These are phyloP conservation scores for Trypanosoma platydactyli DNA, from an alignment of 208 protist genomes.

Conservation along the genomic window DNA sequence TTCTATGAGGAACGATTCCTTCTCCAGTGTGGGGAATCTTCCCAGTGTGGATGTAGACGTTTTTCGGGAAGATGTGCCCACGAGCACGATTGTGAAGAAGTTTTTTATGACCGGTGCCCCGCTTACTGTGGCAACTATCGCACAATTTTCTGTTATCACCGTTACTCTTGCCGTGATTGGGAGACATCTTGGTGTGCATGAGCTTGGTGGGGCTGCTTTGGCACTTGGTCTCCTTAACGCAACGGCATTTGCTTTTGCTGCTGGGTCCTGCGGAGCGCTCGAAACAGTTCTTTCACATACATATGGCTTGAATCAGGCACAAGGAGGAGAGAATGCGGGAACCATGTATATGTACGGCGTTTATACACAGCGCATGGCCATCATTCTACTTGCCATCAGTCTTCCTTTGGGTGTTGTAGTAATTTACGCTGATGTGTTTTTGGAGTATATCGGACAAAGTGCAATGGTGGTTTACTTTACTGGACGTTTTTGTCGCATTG, in stretches of 20 bases:
- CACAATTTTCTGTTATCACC: conserved; percentile 79
- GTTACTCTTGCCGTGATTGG: conserved; percentile 71
- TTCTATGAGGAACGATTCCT: conserved; percentile 14
- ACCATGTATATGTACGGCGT: conserved; percentile 79
- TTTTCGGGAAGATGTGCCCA: conserved; percentile 30
- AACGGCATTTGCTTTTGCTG: conserved; percentile 84
- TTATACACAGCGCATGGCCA: conserved; percentile 78
- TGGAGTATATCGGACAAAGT: conserved; percentile 47
- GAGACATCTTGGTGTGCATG: conserved; percentile 49
- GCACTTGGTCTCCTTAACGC: conserved; percentile 81
- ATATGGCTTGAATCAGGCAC: conserved; percentile 50
- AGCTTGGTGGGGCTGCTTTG: conserved; percentile 70
- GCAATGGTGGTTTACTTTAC: conserved; percentile 62
- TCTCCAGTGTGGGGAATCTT: neutral
- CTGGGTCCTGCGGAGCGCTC: conserved; percentile 78
- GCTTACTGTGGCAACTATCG: conserved; percentile 63
- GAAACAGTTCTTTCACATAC: conserved; percentile 85
- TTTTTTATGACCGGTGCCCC: conserved; percentile 73
- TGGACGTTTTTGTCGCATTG: conserved; percentile 64
- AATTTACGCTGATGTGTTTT: conserved; percentile 52
- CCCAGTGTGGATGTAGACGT: neutral
- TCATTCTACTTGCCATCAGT: conserved; percentile 70
- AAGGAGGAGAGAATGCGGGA: conserved; percentile 14
- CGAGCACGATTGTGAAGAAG: conserved; percentile 43
- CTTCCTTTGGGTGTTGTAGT: conserved; percentile 73